Evolutionary conservation across 116 monocot genomes (phyloP), one percentile per base, ranked within the genome.

Genomic region (Papilionanthe hybrid): DNA sequence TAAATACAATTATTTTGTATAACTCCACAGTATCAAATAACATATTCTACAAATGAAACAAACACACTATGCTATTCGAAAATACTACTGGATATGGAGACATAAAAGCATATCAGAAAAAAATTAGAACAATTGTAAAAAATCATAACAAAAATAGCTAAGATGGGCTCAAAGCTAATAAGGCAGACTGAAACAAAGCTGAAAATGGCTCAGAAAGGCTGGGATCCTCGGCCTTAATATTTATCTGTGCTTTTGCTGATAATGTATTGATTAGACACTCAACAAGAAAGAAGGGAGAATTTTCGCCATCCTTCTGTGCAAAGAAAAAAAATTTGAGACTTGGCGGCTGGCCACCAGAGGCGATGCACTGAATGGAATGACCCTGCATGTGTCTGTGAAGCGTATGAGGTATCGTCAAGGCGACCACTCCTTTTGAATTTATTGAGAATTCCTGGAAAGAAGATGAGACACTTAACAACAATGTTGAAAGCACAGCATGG

Each of bases 321-420:
- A 89, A 92, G 91, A 98, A 98, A 58, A 98, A 98, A 86, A 93
- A 98, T 84, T 98, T 98, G 66, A 94, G 89, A 57, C 86, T 91
- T 67, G 98, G 98, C 28, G 91, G 81, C 78, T 91, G 94, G 17
- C 98, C 97, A 55, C 97, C 98, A 0, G 94, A 94, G 19, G 98
- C 98, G n/a, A 98, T 98, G 88, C 98, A 98, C 32, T 98, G 92
- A 44, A 98, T 93, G 37, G 87, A 90, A 47, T 91, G 86, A 67
- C 82, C 77, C 87, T 93, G 98, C 98, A 98, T 98, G 78, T 98
- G 98, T 12, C 84, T 82, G 42, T 86, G 88, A 45, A 98, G 90
- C 15, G 89, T 55, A 56, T 94, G 93, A 28, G 98, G 94, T 42
- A 82, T 77, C 20, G 80, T 83, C 79, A 98, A 82, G 7, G 91